phyloP scores from a whole-genome alignment of 148 eudicot genomes.

The Vaccinium vitisidaea region DNA sequence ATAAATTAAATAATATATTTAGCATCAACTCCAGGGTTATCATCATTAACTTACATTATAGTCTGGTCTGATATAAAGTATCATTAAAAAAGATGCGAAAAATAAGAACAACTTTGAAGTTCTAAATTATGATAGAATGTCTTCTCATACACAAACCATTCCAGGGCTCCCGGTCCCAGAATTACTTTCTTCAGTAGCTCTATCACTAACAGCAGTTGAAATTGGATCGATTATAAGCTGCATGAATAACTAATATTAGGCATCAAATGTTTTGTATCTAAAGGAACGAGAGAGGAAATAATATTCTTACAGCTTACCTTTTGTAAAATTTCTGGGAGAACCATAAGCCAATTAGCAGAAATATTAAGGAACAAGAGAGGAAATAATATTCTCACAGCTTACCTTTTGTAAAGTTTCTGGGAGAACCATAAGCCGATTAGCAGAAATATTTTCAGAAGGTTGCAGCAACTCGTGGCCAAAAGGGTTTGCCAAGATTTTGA shows the following conservation, averaged over 20 bases:
- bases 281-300: background rate
- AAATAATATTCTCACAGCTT: too few species aligned
- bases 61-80: background rate
- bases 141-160: conserved; percentile 11
- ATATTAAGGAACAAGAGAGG: too few species aligned
- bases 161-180: conserved; percentile 19
- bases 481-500: conserved; percentile 33
- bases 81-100: background rate
- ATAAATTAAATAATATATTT: background rate
- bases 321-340: conserved; percentile 12
- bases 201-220: conserved; percentile 20
- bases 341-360: conserved; percentile 15
- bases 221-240: conserved; percentile 26
- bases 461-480: conserved; percentile 29
- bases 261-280: background rate
- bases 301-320: conserved; percentile 23
- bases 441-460: conserved; percentile 24
- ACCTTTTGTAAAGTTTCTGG: too few species aligned
- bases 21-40: background rate
- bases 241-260: conserved; percentile 6
- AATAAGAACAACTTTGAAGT: too few species aligned
- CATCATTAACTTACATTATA: background rate
- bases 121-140: too few species aligned
- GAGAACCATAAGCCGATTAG: too few species aligned
- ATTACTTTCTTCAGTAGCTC: conserved; percentile 26